phyloP scores from a whole-genome alignment of 495 filamentous ascomycete genomes.

The Aspergillus hancockii region DNA sequence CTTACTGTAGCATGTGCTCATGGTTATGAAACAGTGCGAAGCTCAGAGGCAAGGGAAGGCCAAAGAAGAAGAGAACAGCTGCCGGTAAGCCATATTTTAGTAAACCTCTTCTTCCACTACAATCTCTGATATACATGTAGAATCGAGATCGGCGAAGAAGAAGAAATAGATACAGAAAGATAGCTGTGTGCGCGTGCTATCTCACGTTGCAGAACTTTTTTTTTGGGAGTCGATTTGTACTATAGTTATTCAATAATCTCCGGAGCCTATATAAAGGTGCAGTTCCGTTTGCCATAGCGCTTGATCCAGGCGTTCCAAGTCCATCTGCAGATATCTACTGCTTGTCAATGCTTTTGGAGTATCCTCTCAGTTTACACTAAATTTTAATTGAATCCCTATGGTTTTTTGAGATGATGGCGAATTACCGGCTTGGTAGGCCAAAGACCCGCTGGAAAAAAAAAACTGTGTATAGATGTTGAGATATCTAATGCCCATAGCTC shows the following conservation, averaged over 20 bases:
- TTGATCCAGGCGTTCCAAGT: no score
- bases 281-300: background rate
- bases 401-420: no score
- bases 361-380: no score
- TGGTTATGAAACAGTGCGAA: slow-evolving; percentile 54
- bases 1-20: slow-evolving; percentile 3
- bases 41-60: slow-evolving; percentile 80
- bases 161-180: slow-evolving; percentile 36
- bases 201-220: background rate
- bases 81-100: slow-evolving; percentile 51
- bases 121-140: slow-evolving; percentile 23
- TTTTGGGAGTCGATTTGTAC: background rate
- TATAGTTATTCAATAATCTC: slow-evolving; percentile 2
- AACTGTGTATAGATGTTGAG: no score
- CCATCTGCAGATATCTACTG: background rate
- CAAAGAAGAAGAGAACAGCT: slow-evolving; percentile 82
- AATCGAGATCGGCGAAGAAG: slow-evolving; percentile 45
- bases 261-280: background rate
- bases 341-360: no score
- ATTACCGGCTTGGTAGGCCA: no score
- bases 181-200: background rate
- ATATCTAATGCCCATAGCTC: no score
- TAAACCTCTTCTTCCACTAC: background rate
- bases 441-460: no score
- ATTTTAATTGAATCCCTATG: no score